Conservation (phyloP, 1,284 basidiomycete genomes). For the Cystobasidium slooffiae region DNA sequence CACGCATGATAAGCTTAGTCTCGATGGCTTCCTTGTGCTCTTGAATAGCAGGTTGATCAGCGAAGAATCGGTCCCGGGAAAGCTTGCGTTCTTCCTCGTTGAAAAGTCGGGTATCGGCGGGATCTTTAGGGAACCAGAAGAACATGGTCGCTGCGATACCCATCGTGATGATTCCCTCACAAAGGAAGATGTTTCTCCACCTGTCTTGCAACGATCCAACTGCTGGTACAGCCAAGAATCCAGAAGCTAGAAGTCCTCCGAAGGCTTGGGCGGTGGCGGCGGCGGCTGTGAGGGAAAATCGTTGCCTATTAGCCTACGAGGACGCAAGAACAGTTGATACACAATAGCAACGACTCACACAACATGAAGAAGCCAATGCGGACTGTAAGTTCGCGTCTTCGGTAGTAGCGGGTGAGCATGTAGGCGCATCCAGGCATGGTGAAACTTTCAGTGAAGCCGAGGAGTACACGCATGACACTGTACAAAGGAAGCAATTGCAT, state of each 20-base stretch:
- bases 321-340: not conserved
- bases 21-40: conserved; percentile 48
- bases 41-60: conserved; percentile 50
- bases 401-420: conserved; percentile 52
- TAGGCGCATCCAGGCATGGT: conserved; percentile 54
- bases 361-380: conserved; percentile 51
- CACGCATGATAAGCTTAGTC: conserved; percentile 45
- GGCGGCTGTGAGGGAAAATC: conserved; percentile 11
- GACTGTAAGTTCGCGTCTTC: conserved; percentile 48
- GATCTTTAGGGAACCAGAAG: conserved; percentile 49
- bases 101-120: conserved; percentile 50
- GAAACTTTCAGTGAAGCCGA: conserved; percentile 51
- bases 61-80: conserved; percentile 49
- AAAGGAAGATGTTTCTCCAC: conserved; percentile 44
- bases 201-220: conserved; percentile 48
- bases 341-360: conserved; percentile 35
- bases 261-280: conserved; percentile 43
- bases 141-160: conserved; percentile 33
- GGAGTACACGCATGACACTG: conserved; percentile 49
- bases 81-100: conserved; percentile 49
- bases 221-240: conserved; percentile 31
- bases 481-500: not conserved
- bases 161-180: conserved; percentile 54
- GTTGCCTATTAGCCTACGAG: not conserved
- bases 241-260: conserved; percentile 45